phyloP scores from a whole-genome alignment of 352 stramenopile species.

The Globisporangium splendens region DNA sequence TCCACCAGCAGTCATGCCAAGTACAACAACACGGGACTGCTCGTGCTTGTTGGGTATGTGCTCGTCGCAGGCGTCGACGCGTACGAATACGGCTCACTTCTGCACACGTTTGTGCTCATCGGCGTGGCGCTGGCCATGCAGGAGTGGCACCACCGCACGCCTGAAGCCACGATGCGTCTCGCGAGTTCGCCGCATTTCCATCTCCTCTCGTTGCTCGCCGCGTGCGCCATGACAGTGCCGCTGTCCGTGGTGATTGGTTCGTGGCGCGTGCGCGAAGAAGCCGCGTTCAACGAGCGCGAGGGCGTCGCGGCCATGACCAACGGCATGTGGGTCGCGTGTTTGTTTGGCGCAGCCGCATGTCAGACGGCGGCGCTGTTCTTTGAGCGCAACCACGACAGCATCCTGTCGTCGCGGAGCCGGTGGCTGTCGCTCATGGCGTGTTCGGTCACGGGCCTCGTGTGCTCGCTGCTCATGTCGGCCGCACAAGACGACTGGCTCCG shows the following conservation, averaged over 20 bases:
- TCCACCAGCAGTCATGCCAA: not conserved
- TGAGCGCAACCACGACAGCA: slow-evolving; percentile 20
- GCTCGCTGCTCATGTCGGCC: slow-evolving; percentile 33
- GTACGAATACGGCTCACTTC: slow-evolving; percentile 61
- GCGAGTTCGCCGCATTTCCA: slow-evolving; percentile 31
- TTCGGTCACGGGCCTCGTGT: slow-evolving; percentile 30
- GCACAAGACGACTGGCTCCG: slow-evolving; percentile 55
- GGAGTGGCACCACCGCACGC: slow-evolving; percentile 17
- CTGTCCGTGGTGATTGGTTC: slow-evolving; percentile 20
- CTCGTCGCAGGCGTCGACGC: slow-evolving; percentile 56
- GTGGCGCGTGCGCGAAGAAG: slow-evolving; percentile 13
- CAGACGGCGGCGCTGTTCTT: slow-evolving; percentile 18
- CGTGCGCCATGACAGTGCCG: slow-evolving; percentile 27
- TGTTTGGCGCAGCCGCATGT: slow-evolving; percentile 11
- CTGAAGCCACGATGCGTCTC: slow-evolving; percentile 22
- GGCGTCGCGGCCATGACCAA: not conserved
- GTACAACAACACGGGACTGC: slow-evolving; percentile 19
- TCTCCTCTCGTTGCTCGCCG: slow-evolving; percentile 31
- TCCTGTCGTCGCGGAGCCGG: slow-evolving; percentile 22
- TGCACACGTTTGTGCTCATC: slow-evolving; percentile 51
- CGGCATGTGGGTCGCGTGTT: slow-evolving; percentile 4
- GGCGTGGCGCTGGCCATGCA: slow-evolving; percentile 37
- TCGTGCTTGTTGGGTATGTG: slow-evolving; percentile 47
- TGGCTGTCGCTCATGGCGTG: slow-evolving; percentile 37
- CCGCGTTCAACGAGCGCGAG: slow-evolving; percentile 14